phyloP scores from a whole-genome alignment of 2,329 filamentous ascomycete species.

The Plenodomus biglobosus region DNA sequence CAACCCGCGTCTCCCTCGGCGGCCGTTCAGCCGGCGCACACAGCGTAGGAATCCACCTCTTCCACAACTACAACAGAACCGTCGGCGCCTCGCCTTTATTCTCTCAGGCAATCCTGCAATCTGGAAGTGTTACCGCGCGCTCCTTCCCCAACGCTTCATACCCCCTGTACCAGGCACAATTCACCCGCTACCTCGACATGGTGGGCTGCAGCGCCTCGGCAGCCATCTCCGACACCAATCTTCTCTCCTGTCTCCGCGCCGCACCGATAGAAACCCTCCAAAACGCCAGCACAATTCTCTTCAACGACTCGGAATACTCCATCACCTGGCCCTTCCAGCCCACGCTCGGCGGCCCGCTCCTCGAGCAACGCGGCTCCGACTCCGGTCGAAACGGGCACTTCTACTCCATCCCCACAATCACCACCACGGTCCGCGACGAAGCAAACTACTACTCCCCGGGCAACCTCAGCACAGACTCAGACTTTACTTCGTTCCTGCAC shows the following conservation, averaged over 20 bases:
- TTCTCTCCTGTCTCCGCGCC: constrained; percentile 44
- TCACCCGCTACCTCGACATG: constrained; percentile 19
- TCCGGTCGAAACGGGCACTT: constrained; percentile 27
- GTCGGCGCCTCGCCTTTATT: constrained; percentile 24
- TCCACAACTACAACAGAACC: constrained; percentile 33
- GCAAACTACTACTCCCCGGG: constrained; percentile 29
- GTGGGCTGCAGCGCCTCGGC: constrained; percentile 20
- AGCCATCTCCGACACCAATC: constrained; percentile 30
- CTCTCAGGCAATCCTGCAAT: constrained; percentile 31
- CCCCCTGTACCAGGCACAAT: constrained; percentile 32
- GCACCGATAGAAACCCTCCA: constrained; percentile 43
- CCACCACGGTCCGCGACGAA: constrained; percentile 39
- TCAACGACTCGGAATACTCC: constrained; percentile 38
- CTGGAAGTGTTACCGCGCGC: constrained; percentile 31
- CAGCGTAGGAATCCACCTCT: constrained; percentile 31
- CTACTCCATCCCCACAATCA: constrained; percentile 29
- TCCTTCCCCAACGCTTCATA: constrained; percentile 32
- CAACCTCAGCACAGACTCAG: constrained; percentile 34
- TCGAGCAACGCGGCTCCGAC: constrained; percentile 49
- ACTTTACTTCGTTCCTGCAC: constrained; percentile 36
- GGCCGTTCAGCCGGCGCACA: constrained; percentile 43
- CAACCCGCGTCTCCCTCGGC: constrained; percentile 41
- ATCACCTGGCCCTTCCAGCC: constrained; percentile 53
- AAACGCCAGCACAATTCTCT: constrained; percentile 39
- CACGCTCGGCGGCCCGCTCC: constrained; percentile 45